phyloP scores from a whole-genome alignment of 176 grass and related monocot genomes.

The Oryza australiensis region DNA sequence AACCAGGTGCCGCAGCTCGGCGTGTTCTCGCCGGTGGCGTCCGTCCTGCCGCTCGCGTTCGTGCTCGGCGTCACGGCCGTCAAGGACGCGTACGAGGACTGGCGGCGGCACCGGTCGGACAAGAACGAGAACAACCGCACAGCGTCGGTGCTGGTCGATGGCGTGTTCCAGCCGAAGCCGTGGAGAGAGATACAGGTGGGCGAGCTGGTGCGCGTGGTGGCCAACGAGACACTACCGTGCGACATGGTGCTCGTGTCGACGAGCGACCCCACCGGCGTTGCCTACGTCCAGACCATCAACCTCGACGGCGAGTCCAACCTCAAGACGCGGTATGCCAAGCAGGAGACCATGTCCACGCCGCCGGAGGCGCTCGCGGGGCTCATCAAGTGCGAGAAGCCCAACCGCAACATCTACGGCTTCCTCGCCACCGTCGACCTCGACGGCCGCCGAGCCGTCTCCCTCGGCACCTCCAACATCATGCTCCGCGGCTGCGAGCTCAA shows the following conservation, averaged over 20 bases:
- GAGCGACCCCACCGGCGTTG: slow-evolving; percentile 85
- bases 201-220: slow-evolving; percentile 53
- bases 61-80: slow-evolving; percentile 79
- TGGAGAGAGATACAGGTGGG: slow-evolving; percentile 81
- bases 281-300: slow-evolving; percentile 96
- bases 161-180: slow-evolving; percentile 59
- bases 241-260: slow-evolving; percentile 93
- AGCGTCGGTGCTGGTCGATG: slow-evolving; percentile 31
- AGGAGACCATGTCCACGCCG: slow-evolving; percentile 57
- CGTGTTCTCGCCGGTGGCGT: slow-evolving; percentile 52
- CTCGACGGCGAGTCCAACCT: slow-evolving; percentile 98
- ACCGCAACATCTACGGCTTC: slow-evolving; percentile 95
- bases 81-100: slow-evolving; percentile 99
- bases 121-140: slow-evolving; percentile 73
- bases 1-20: slow-evolving; percentile 86
- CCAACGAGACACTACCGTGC: slow-evolving; percentile 81
- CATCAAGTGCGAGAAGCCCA: slow-evolving; percentile 83
- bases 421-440: slow-evolving; percentile 70
- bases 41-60: slow-evolving; percentile 74
- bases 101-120: slow-evolving; percentile 80
- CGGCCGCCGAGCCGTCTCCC: slow-evolving; percentile 53
- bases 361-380: slow-evolving; percentile 44
- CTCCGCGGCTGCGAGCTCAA: slow-evolving; percentile 90
- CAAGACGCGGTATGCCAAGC: slow-evolving; percentile 89
- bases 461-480: slow-evolving; percentile 81